Percentiles rank a stretch among this genome's conserved stretches.
These are phyloP conservation scores for Stellera chamaejasme DNA, from an alignment of 345 rosid genomes.

Conservation along the genomic window DNA sequence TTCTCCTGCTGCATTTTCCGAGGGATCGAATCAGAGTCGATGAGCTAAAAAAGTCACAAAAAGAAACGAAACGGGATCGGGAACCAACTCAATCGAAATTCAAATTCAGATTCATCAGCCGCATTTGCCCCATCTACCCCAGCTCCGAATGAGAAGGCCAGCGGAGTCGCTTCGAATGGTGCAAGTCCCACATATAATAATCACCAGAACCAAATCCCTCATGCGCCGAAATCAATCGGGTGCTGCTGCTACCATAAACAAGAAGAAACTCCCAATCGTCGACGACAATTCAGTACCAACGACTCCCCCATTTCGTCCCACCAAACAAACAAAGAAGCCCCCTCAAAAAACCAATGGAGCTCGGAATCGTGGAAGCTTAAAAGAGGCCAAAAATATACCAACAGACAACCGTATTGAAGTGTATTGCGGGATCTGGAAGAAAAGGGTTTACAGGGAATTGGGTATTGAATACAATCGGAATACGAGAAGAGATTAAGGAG, in stretches of 20 bases:
- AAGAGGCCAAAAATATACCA: not conserved
- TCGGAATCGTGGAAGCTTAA: slow-evolving; percentile 7
- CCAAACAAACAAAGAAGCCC: slow-evolving; percentile 1
- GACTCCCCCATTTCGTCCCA: slow-evolving; percentile 13
- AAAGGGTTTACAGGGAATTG: no score
- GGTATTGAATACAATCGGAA: no score
- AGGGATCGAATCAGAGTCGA: not conserved
- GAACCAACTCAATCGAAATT: not conserved
- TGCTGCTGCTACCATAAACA: slow-evolving; percentile 10
- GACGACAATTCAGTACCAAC: slow-evolving; percentile 21
- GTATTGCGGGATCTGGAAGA: no score
- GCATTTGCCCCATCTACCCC: slow-evolving; percentile 79
- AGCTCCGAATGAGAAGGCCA: slow-evolving; percentile 49
- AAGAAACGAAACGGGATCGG: not conserved
- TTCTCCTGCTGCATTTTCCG: slow-evolving; percentile 61
- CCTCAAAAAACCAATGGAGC: not conserved
- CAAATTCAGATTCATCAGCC: slow-evolving; percentile 34
- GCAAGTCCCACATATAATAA: slow-evolving; percentile 33
- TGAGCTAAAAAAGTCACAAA: not conserved
- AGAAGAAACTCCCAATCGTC: slow-evolving; percentile 3
- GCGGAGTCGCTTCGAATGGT: slow-evolving; percentile 30
- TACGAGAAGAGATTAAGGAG: not conserved
- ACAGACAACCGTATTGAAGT: not conserved
- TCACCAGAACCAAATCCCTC: slow-evolving; percentile 32
- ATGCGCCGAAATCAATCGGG: slow-evolving; percentile 17